Evolutionary conservation across 805 yeast genomes (phyloP).

Genomic region (Naumovozyma dairenensis): DNA sequence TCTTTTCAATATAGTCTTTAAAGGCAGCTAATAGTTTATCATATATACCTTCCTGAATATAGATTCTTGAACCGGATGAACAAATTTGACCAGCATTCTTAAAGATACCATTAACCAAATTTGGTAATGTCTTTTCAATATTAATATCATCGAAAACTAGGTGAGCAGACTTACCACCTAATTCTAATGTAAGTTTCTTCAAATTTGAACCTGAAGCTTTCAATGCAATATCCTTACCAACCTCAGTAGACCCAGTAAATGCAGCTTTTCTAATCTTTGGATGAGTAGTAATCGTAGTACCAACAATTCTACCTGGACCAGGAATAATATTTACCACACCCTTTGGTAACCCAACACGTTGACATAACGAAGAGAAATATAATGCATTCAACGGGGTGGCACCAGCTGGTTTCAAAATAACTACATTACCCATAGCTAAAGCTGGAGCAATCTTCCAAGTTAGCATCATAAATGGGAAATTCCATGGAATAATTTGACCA

Average conservation of each 20-base stretch:
- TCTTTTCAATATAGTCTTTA: slow-evolving; percentile 46
- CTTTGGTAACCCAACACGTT: slow-evolving; percentile 62
- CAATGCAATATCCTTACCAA: slow-evolving; percentile 63
- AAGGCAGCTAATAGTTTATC: slow-evolving; percentile 52
- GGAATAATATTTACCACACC: slow-evolving; percentile 69
- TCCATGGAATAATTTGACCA: slow-evolving; percentile 82
- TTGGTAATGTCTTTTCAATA: slow-evolving; percentile 39
- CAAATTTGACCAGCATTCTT: slow-evolving; percentile 78
- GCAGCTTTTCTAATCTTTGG: slow-evolving; percentile 66
- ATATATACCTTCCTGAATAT: slow-evolving; percentile 62
- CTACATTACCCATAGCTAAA: slow-evolving; percentile 65
- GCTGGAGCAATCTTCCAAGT: slow-evolving; percentile 78
- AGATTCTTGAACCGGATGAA: slow-evolving; percentile 74
- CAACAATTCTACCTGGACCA: slow-evolving; percentile 67
- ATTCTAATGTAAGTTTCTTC: slow-evolving; percentile 72
- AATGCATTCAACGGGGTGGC: slow-evolving; percentile 69
- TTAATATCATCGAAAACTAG: slow-evolving; percentile 64
- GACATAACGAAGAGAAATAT: slow-evolving; percentile 48
- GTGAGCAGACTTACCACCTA: slow-evolving; percentile 79
- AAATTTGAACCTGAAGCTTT: slow-evolving; percentile 59
- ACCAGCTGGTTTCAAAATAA: slow-evolving; percentile 66
- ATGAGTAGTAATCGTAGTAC: slow-evolving; percentile 60
- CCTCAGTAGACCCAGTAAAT: slow-evolving; percentile 72
- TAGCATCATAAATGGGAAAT: slow-evolving; percentile 72
- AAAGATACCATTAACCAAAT: slow-evolving; percentile 59